Conservation (phyloP, 139 green algal species). For the Tetraselmis chui region DNA sequence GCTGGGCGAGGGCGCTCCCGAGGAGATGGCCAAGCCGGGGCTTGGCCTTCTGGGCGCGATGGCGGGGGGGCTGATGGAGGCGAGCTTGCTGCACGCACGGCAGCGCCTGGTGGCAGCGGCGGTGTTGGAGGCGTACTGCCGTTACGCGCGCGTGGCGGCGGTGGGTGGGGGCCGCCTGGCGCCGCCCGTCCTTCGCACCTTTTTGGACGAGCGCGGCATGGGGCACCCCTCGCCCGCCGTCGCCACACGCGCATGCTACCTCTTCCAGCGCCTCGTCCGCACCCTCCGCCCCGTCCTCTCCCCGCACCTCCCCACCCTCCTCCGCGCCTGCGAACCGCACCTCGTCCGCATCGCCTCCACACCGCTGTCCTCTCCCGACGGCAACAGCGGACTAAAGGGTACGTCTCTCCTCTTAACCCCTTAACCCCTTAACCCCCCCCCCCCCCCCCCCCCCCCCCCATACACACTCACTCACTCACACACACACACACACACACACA, state of each 20-base stretch:
- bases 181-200: constrained; percentile 9
- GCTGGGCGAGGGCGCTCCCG: constrained; percentile 70
- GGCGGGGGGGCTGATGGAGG: constrained; percentile 42
- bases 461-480: too few species aligned
- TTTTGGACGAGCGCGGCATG: constrained; percentile 23
- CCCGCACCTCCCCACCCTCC: constrained; percentile 39
- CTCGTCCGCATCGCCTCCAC: constrained; percentile 52
- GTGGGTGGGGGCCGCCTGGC: not conserved
- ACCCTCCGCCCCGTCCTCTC: constrained; percentile 46
- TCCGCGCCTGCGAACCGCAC: constrained; percentile 42
- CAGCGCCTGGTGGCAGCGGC: constrained; percentile 71
- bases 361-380: constrained; percentile 27
- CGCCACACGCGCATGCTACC: constrained; percentile 61
- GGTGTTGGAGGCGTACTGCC: constrained; percentile 64
- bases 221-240: constrained; percentile 15
- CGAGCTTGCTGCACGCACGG: constrained; percentile 27
- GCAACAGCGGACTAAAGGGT: not conserved
- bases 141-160: constrained; percentile 19
- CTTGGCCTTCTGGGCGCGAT: constrained; percentile 46
- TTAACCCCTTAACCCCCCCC: too few species aligned
- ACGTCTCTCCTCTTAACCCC: too few species aligned
- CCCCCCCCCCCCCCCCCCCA: too few species aligned
- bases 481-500: too few species aligned
- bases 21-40: constrained; percentile 51
- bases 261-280: constrained; percentile 75